phyloP scores from a whole-genome alignment of 2,329 filamentous ascomycete species.

The Akanthomyces uredinophilus region DNA sequence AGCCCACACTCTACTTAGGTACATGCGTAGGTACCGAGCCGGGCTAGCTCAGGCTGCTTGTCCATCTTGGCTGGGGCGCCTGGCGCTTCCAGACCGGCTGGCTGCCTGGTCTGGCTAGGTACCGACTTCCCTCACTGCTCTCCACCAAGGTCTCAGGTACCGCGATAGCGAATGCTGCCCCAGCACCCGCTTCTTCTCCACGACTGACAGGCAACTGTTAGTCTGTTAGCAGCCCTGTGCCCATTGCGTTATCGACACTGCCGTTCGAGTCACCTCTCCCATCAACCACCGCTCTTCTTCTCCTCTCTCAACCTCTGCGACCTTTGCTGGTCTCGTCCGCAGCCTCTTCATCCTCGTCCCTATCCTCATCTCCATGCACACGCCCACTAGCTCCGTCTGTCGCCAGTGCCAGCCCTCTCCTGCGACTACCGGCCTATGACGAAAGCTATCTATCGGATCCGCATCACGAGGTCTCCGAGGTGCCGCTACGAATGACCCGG shows the following conservation, averaged over 20 bases:
- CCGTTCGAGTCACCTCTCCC: slow-evolving; percentile 14
- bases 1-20: too few species aligned
- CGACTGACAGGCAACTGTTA: background rate
- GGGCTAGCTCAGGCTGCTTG: too few species aligned
- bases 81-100: background rate
- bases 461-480: slow-evolving; percentile 14
- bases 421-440: slow-evolving; percentile 12
- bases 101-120: background rate
- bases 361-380: background rate
- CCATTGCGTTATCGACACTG: slow-evolving; percentile 15
- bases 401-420: background rate
- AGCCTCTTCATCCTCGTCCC: background rate
- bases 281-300: slow-evolving; percentile 3
- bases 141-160: background rate
- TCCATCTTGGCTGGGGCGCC: background rate
- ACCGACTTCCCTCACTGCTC: background rate
- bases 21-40: too few species aligned
- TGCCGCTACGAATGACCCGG: slow-evolving; percentile 14
- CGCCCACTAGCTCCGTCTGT: background rate
- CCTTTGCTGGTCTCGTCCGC: background rate
- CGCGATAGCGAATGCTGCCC: background rate
- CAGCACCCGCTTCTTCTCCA: slow-evolving; percentile 11
- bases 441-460: slow-evolving; percentile 6
- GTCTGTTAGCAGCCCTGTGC: slow-evolving; percentile 1
- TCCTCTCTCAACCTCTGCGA: background rate